Evolutionary conservation across 176 grass and related monocot genomes (phyloP), one percentile per base, ranked within the genome.

Genomic region (Musa acuminata): DNA sequence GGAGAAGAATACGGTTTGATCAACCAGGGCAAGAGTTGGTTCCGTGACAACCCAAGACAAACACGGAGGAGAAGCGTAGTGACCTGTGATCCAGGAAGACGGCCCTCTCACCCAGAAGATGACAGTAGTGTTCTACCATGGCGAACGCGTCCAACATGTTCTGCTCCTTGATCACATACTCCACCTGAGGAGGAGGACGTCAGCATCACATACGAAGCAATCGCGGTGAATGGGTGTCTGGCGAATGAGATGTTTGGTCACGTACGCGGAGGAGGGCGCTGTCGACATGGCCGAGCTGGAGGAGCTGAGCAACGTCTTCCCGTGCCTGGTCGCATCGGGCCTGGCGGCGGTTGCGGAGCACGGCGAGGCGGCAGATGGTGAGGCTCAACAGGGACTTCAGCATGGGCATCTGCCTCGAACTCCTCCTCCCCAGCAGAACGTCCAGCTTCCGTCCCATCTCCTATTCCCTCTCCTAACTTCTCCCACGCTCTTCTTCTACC

Each of bases 131-230:
- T 29, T 91, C 86, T 51, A 93, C 80, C 72, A 89, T 80, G 21
- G 43, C 71, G 64, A 87, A 85, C n/a, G 26, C 82, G 72, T 98
- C 95, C 55, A 94, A 68, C 84, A 65, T 87, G 72, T 84, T 84
- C 78, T 82, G 90, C 69, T 94, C 90, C 49, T 89, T 85, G 67
- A 98, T 75, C 55, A 85, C 90, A 69, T 98, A 86, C 82, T 98
- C 95, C 21, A 76, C 85, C 85, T 86, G 62, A 65, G 64, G 55
- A 3, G 48, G 9, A 17, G 57, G 57, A 20, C n/a, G 13, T 5
- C 12, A 62, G 13, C 21, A 21, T 58, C 17, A 17, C 13, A 62
- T 6, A 62, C 13, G 20, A 62, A 62, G 57, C 14, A 1, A 19
- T n/a, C 10, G 14, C 20, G 57, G 17, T 62, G 57, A 19, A 8